These are phyloP conservation scores for Strombidium stylifer DNA, from an alignment of 73 alveolate genomes.

Conservation along the genomic window DNA sequence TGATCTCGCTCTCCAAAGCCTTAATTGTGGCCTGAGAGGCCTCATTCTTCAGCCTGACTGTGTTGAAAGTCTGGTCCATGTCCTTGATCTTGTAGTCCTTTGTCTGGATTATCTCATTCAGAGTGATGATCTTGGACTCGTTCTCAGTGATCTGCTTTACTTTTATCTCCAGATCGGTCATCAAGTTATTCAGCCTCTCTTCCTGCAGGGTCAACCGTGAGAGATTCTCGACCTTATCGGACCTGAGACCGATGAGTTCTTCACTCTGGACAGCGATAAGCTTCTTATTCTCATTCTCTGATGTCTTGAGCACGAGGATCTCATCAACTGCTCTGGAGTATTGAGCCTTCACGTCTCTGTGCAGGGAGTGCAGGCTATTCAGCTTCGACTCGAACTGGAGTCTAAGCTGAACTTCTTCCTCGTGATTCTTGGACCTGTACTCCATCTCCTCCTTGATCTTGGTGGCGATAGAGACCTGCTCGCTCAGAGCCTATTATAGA, in stretches of 20 bases:
- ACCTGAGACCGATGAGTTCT: slow-evolving; percentile 37
- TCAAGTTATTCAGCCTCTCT: slow-evolving; percentile 39
- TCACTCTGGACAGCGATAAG: slow-evolving; percentile 3
- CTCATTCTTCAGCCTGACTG: slow-evolving; percentile 30
- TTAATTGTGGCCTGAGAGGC: slow-evolving; percentile 20
- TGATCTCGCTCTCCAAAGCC: slow-evolving; percentile 38
- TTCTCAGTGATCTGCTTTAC: slow-evolving; percentile 15
- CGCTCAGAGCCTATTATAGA: slow-evolving; percentile 11
- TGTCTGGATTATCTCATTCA: slow-evolving; percentile 12
- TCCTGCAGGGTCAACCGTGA: slow-evolving; percentile 25
- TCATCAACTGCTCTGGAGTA: slow-evolving; percentile 55
- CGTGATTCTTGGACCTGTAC: slow-evolving; percentile 48
- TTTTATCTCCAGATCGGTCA: slow-evolving; percentile 34
- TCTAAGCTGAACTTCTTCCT: slow-evolving; percentile 70
- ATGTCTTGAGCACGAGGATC: slow-evolving; percentile 14
- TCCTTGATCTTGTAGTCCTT: slow-evolving; percentile 1
- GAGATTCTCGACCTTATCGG: slow-evolving; percentile 36
- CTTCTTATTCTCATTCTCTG: slow-evolving; percentile 21
- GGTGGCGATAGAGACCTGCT: slow-evolving; percentile 6
- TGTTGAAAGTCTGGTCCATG: slow-evolving; percentile 28
- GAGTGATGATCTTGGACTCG: slow-evolving; percentile 10
- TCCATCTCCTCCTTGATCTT: slow-evolving; percentile 39
- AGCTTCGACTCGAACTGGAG: slow-evolving; percentile 63
- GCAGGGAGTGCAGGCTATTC: slow-evolving; percentile 60
- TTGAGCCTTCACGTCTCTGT: slow-evolving; percentile 56